Conservation (phyloP, 208 protist species). For the Crithidia acanthocephali region DNA sequence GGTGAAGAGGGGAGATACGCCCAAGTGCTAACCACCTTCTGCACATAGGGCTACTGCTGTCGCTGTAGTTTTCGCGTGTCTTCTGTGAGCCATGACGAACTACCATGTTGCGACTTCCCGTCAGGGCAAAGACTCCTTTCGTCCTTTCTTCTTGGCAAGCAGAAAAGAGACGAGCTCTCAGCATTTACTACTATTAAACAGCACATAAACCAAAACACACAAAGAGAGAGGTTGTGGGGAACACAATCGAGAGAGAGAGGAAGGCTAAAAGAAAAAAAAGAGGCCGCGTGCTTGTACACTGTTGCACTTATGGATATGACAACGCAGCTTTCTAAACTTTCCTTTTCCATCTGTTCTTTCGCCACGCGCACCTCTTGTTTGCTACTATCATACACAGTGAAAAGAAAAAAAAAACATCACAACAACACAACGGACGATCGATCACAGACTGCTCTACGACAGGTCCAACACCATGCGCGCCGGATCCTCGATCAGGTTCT, state of each 20-base stretch:
- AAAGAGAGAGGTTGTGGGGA: too few relatives aligned
- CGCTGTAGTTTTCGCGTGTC: too few relatives aligned
- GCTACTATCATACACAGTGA: neutral
- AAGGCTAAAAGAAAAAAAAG: neutral
- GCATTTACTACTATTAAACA: conserved; percentile 12
- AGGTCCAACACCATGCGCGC: conserved; percentile 94
- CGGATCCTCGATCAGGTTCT: conserved; percentile 97
- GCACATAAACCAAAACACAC: neutral
- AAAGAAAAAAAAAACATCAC: neutral
- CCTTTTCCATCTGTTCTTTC: neutral
- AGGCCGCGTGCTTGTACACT: neutral
- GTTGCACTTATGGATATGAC: neutral
- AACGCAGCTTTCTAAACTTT: neutral
- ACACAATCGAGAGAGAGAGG: too few relatives aligned
- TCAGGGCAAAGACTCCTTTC: too few relatives aligned
- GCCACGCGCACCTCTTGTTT: neutral
- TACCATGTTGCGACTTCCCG: too few relatives aligned
- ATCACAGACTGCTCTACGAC: conserved; percentile 58
- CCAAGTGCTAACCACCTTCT: too few relatives aligned
- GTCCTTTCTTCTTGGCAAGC: neutral
- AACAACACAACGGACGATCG: neutral
- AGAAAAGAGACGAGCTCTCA: neutral
- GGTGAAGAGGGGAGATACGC: too few relatives aligned
- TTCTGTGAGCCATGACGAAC: too few relatives aligned
- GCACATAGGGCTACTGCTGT: too few relatives aligned